These are phyloP conservation scores for Selaginella tamariscina DNA, from an alignment of 75 land plant species.

Conservation along the genomic window DNA sequence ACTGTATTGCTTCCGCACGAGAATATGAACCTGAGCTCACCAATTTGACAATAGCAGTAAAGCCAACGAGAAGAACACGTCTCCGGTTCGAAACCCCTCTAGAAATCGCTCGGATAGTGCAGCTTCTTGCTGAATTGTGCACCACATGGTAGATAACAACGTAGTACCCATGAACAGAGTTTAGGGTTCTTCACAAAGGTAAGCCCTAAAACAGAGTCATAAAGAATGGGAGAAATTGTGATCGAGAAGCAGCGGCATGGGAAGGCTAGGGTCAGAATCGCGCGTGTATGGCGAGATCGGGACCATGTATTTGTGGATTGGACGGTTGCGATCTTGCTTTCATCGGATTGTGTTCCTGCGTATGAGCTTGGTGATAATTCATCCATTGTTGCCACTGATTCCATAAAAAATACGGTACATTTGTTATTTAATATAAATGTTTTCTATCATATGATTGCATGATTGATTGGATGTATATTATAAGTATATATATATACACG, in stretches of 20 bases:
- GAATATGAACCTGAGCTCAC: neutral
- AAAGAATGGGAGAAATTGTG: neutral
- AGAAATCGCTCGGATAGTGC: too few species aligned
- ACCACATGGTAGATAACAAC: too few species aligned
- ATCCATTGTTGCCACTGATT: conserved; percentile 85
- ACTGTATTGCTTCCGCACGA: neutral
- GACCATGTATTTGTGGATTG: conserved; percentile 66
- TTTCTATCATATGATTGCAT: too few species aligned
- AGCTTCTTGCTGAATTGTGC: too few species aligned
- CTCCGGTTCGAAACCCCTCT: too few species aligned
- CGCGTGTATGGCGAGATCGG: conserved; percentile 56
- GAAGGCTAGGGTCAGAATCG: conserved; percentile 67
- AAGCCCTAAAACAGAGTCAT: too few species aligned
- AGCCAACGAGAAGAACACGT: neutral
- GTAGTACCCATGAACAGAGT: too few species aligned
- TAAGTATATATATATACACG: too few species aligned
- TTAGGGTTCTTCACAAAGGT: neutral
- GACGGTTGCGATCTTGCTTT: conserved; percentile 54
- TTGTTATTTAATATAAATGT: neutral
- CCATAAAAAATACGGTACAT: conserved; percentile 87
- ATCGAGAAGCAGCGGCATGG: conserved; percentile 69
- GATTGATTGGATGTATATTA: too few species aligned
- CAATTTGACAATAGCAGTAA: neutral
- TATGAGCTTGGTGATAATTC: conserved; percentile 69
- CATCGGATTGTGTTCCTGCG: conserved; percentile 58